Base-by-base conservation (phyloP, 2,329 filamentous ascomycete species). In the Graphiopsis chlorocephala region DNA sequence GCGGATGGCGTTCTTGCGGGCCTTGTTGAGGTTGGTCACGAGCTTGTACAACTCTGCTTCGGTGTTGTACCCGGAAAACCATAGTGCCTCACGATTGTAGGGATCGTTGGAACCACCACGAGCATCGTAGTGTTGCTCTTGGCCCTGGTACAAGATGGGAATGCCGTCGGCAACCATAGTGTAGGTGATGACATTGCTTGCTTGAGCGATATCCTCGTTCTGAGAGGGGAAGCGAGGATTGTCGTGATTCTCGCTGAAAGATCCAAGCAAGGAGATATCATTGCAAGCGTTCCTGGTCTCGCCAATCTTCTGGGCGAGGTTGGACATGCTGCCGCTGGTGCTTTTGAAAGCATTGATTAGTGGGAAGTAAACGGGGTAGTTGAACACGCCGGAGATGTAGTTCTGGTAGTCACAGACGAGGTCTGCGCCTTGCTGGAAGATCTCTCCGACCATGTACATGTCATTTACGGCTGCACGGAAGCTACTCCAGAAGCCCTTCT, bases 141-240 rank as follows among this genome's bases (percentile, higher is more conserved):
- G 85, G 29, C 87, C 88, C 68, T 88, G 83, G 75, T 89, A 90
- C 35, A 89, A 80, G 63, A 88, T 85, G 1, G 87, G 86, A 45
- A 89, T 85, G 23, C 87, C 87, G 63, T 88, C 80, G 2, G 79
- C 78, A 20, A 90, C 81, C 31, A 90, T 81, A n/a, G 83, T 84
- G 70, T 85, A 89, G 0, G 85, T 81, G 47, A 89, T 78, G 5
- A 84, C 81, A 69, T 90, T 90, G 73, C 86, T 85, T 53, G 86
- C 83, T 2, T 88, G 79, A 60, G 84, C 75, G 8, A 81, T 73
- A 70, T 89, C 86, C 11, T 77, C 72, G 59, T 83, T 86, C 65
- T 80, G 73, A 66, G 77, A 82, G 1, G 78, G 77, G 68, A 81
- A 78, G 59, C 79, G 77, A 25, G 78, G 74, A 48, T 70, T 71